Evolutionary conservation across 805 yeast genomes (phyloP), one percentile per base, ranked within the genome.

Genomic region (Nakazawaea holstii): DNA sequence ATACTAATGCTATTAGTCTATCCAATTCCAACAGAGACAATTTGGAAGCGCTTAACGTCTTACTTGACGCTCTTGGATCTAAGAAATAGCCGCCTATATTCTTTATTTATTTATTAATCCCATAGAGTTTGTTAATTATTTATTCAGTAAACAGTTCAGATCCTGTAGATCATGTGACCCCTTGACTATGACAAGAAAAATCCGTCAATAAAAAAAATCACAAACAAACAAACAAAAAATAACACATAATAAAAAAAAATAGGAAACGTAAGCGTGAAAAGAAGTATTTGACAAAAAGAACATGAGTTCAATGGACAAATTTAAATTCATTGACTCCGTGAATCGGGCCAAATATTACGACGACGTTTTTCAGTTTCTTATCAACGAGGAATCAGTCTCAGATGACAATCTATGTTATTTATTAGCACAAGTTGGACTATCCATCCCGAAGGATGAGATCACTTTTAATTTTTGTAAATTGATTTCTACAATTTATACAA

Each of bases 401-500:
- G 26, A 44, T 33, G 39, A 44, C 9, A 32, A 44, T 20, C 35
- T 44, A 9, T 37, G 36, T 17, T 38, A 13, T 15, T 33, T 64
- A 28, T 17, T 64, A 15, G 54, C 53, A 14, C 53, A 60, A 39
- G 46, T 59, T 24, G 32, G 48, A 2, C 41, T 48, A 7, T 49
- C 59, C 1, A 60, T 53, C 42, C 39, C 45, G 6, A 41, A 48
- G 10, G 59, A 55, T 11, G 59, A 58, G 17, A 48, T 65, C 9
- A 57, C 66, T 3, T 55, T 52, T 8, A 53, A 55, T 30, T 37
- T 62, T 17, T 49, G 57, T 43, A 56, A 55, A 43, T 48, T 61
- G 28, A 39, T 64, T 2, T 57, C 61, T 2, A 57, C 57, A 45
- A 48, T 52, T 6, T 55, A 60, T 27, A 38, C 57, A 10, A 30